These are phyloP conservation scores for Pharnaceum exiguum DNA, from an alignment of 148 eudicot species.

Conservation along the genomic window DNA sequence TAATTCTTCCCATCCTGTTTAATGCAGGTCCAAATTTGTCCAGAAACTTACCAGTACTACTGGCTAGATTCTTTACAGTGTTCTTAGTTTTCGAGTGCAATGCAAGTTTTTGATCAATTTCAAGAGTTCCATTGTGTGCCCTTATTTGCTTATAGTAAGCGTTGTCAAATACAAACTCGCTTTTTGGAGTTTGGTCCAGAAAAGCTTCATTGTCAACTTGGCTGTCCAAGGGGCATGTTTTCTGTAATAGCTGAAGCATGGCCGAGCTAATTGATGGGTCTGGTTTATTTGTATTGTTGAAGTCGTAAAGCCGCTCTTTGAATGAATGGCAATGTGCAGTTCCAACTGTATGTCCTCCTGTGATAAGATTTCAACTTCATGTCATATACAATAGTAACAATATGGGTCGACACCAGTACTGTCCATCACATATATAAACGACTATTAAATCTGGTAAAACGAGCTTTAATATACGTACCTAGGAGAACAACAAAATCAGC, in stretches of 20 bases:
- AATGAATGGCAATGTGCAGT: conserved; percentile 34
- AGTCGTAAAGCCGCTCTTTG: conserved; percentile 39
- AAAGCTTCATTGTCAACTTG: conserved; percentile 1
- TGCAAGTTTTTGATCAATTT: conserved; percentile 44
- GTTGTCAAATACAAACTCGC: conserved; percentile 29
- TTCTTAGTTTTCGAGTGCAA: conserved; percentile 21
- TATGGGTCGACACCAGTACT: no score
- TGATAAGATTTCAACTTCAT: neutral
- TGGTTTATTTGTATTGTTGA: conserved; percentile 11
- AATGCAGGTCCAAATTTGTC: conserved; percentile 37
- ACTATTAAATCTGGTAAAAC: no score
- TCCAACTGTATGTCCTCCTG: conserved; percentile 35
- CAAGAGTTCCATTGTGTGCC: conserved; percentile 17
- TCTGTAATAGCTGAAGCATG: neutral
- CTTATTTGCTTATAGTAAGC: conserved; percentile 34
- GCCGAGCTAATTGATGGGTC: neutral
- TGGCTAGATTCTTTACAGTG: conserved; percentile 20
- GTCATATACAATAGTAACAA: no score
- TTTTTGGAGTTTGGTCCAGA: conserved; percentile 38
- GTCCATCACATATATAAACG: no score
- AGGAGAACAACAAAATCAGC: conserved; percentile 6
- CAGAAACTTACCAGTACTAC: conserved; percentile 11
- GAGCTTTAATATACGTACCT: neutral
- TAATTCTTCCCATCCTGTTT: conserved; percentile 36
- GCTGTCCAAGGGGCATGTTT: neutral